A percentile compares a stretch with the other conserved stretches of the same genome.
These are phyloP conservation scores for Suillus paluster DNA, from an alignment of 768 basidiomycete genomes.

Conservation along the genomic window DNA sequence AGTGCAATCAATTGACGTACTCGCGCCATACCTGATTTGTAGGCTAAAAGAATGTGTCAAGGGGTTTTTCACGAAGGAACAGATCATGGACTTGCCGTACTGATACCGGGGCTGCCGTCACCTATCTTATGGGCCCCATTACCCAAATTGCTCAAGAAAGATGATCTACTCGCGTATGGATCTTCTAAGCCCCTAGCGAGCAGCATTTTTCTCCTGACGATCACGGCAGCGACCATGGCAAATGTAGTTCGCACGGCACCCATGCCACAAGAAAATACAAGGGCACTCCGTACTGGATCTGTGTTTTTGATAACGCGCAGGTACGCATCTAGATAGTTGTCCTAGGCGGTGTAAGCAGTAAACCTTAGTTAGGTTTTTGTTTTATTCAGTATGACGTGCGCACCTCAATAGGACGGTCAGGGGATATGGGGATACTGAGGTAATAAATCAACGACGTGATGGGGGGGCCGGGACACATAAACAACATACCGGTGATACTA, in stretches of 20 bases:
- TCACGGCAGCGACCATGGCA: conserved; percentile 92
- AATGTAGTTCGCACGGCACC: conserved; percentile 96
- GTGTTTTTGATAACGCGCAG: conserved; percentile 76
- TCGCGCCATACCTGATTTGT: conserved; percentile 32
- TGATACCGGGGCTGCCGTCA: conserved; percentile 42
- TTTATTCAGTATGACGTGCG: conserved; percentile 15
- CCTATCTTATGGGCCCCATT: conserved; percentile 19
- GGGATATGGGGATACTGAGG: conserved; percentile 89
- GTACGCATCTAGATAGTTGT: conserved; percentile 96
- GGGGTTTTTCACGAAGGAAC: background rate
- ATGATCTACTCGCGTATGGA: conserved; percentile 63
- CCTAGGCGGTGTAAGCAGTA: conserved; percentile 42
- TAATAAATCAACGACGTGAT: conserved; percentile 10
- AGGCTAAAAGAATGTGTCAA: conserved; percentile 21
- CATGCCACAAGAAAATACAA: conserved; percentile 97
- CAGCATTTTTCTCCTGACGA: conserved; percentile 81
- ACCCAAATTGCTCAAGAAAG: conserved; percentile 16
- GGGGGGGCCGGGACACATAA: background rate
- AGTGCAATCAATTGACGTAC: background rate
- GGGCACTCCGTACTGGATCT: conserved; percentile 78
- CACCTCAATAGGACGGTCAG: conserved; percentile 89
- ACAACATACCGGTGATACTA: conserved; percentile 74
- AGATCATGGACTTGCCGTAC: conserved; percentile 46
- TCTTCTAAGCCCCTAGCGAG: conserved; percentile 69
- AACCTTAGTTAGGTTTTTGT: conserved; percentile 5